Base-by-base conservation (phyloP, 1,139 yeast genomes). In the Yamadazyma pseudoaaseri region DNA sequence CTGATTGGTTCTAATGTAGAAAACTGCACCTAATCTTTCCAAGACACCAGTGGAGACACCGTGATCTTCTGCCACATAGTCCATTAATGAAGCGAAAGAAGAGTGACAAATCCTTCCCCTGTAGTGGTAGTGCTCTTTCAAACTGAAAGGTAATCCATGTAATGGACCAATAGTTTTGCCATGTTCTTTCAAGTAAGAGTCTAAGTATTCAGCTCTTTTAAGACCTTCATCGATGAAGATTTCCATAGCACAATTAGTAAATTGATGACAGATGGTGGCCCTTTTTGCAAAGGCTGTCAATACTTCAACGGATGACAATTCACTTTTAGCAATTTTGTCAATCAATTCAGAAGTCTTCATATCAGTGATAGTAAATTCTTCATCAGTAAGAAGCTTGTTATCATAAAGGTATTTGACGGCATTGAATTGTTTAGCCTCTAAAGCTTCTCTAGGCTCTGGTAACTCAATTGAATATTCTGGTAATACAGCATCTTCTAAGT, bases 151-250 rank as follows among this genome's bases (percentile, higher is more conserved):
- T 25, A 65, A 43, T 0, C 70, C 70, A 49, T 84, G 94, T 39
- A 84, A 64, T 3, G 89, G 87, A 26, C 94, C 94, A 35, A 79
- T 58, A 0, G 82, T 61, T 47, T 76, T 73, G 14, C 90, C 89
- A 33, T 68, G 58, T 34, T 67, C 58, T 28, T 61, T 62, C 34
- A 65, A 64, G 46, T 76, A 68, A 7, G 52, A 52, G 35, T 63
- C 70, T 42, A 62, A 54, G 25, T 31, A 52, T 40, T 60, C 38
- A 5, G 69, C 69, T 39, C 65, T 51, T 36, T 59, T 46, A 36
- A 63, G 51, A 4, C 66, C 70, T 42, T 62, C 66, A 12, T 60
- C 60, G 20, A 56, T 43, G 38, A 62, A 61, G 15, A 62, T 35
- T 16, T 62, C 63, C 48, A 55, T 42, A 6, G 64, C 65, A 42